Evolutionary conservation across 306 rosid genomes (phyloP).

Genomic region (Spatholobus suberectus): DNA sequence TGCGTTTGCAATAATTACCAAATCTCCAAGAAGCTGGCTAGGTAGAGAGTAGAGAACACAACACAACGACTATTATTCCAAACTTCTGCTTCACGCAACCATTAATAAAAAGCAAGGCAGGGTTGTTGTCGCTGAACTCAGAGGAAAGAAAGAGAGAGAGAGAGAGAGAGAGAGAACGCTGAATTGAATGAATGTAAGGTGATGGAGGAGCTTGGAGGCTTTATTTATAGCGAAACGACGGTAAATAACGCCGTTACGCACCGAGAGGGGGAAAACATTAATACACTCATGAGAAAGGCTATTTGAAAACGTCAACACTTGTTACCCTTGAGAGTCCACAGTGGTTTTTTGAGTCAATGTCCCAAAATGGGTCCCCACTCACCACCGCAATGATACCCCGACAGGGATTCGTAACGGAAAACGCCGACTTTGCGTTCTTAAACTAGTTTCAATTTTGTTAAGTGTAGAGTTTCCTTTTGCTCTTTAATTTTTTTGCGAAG

Average conservation of each 20-base stretch:
- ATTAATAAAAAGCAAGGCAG: conserved; percentile 23
- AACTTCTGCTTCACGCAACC: conserved; percentile 88
- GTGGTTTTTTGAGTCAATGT: conserved; percentile 58
- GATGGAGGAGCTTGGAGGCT: conserved; percentile 15
- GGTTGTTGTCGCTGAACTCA: conserved; percentile 20
- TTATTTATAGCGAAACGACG: conserved; percentile 70
- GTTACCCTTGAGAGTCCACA: conserved; percentile 26
- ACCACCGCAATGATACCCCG: conserved; percentile 35
- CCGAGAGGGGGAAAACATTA: not conserved
- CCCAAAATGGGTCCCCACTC: conserved; percentile 4
- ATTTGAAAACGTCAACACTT: conserved; percentile 55
- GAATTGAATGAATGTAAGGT: conserved; percentile 32
- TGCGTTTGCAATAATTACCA: conserved; percentile 32
- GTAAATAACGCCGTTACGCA: conserved; percentile 77
- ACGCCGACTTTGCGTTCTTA: conserved; percentile 48
- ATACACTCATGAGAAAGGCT: conserved; percentile 38
- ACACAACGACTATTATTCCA: conserved; percentile 62
- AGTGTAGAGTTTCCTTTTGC: not conserved
- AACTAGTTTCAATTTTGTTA: conserved; percentile 9
- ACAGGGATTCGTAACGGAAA: conserved; percentile 64
- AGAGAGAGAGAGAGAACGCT: conserved; percentile 46
- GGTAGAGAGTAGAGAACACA: conserved; percentile 38
- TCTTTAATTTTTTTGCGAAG: not conserved
- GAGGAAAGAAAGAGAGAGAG: conserved; percentile 33
- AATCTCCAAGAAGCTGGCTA: conserved; percentile 34